Conservation (phyloP, 495 filamentous ascomycete genomes). For the Penicillium coffeae region DNA sequence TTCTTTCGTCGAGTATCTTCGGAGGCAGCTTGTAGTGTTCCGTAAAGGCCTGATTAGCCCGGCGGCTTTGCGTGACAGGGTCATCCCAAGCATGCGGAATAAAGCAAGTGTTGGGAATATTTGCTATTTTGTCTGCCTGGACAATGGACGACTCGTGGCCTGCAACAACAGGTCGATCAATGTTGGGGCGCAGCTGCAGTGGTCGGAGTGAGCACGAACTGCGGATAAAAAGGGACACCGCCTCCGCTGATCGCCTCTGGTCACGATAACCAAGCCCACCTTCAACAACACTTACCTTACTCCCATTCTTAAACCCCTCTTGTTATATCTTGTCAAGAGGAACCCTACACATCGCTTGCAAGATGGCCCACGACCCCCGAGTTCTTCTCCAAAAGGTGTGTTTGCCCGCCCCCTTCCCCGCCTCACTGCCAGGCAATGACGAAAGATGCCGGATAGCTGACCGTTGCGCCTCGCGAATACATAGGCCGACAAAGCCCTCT, state of each 20-base stretch:
- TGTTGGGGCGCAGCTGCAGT: too few species aligned
- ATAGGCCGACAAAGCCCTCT: conserved; percentile 75
- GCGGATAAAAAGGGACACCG: conserved; percentile 16
- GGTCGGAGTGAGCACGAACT: not conserved
- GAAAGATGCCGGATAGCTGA: conserved; percentile 30
- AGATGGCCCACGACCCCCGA: conserved; percentile 52
- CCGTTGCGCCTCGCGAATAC: conserved; percentile 11
- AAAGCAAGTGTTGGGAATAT: not conserved
- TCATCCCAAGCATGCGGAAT: conserved; percentile 3
- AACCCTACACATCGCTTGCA: conserved; percentile 9
- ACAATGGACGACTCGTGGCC: too few species aligned
- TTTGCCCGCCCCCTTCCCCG: conserved; percentile 13
- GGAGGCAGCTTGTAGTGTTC: conserved; percentile 7
- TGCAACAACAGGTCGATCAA: too few species aligned
- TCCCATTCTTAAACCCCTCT: not conserved
- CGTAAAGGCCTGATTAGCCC: conserved; percentile 16
- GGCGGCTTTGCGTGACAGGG: conserved; percentile 14
- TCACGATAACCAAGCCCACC: conserved; percentile 10
- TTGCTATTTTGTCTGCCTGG: too few species aligned
- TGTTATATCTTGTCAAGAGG: not conserved
- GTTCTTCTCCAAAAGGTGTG: conserved; percentile 55
- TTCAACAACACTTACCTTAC: not conserved
- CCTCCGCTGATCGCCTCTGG: conserved; percentile 26
- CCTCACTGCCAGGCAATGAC: conserved; percentile 19
- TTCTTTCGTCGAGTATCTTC: conserved; percentile 24